Base-by-base conservation (phyloP, 352 stramenopile genomes). In the Globisporangium nodosum region DNA sequence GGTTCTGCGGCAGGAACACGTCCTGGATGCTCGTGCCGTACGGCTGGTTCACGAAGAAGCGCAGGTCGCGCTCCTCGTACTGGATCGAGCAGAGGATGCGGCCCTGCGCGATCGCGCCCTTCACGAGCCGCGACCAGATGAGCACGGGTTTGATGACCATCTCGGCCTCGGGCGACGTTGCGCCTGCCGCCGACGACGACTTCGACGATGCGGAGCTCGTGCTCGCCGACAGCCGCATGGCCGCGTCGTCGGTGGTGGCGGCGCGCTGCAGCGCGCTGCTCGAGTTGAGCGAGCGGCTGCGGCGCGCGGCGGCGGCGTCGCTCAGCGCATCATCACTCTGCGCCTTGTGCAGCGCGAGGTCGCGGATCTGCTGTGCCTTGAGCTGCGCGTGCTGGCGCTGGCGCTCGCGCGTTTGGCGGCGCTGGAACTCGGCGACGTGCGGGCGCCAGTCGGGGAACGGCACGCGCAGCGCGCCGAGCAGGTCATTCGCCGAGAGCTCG, bases 1-100 rank as follows among this genome's bases (percentile, higher is more conserved):
- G 77, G 58, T 94, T 92, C 60, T 94, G 82, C 6, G 85, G 85
- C 43, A 91, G 54, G 21, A 90, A 91, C 5, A 92, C 80, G 42
- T 91, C 79, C 57, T 92, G 79, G 40, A 92, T 83, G 59, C 73
- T 75, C 1, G 78, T 92, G 2, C 83, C 79, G 58, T 87, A 88
- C 43, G 82, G 77, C 49, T 88, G 67, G 30, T 83, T 85, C n/a
- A 81, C 67, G 20, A 92, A 61, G 33, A 72, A 78, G 52, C 78
- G 75, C 3, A 89, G 55, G 43, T 94, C 85, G 13, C 58, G 66
- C 64, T 88, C 75, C 63, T 92, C 82, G 54, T 81, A 89, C 59
- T 90, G 78, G n/a, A 94, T 63, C 12, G 72, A 79, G 56, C 78
- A 88, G 5, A 92, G 58, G 49, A 92, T 73, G 2, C 82, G 72